Percentiles rank a stretch among this genome's conserved stretches.
Evolutionary conservation across 179 eudicot genomes (phyloP).

Genomic region (Drosera spatulata): DNA sequence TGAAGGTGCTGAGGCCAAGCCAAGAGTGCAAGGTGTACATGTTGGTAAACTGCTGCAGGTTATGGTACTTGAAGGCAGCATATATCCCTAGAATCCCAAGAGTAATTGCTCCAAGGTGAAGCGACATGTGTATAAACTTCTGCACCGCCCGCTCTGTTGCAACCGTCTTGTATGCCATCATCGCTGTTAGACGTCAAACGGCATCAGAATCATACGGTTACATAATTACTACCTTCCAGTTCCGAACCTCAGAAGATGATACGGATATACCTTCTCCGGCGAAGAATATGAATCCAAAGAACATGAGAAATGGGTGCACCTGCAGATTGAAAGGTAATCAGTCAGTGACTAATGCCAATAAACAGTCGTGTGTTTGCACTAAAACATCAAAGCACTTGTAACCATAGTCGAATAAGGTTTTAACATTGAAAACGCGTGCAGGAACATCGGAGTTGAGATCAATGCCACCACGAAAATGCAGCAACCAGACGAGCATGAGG

Average conservation of each 20-base stretch:
- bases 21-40: constrained; percentile 34
- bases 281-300: constrained; percentile 37
- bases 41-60: constrained; percentile 9
- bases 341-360: too few relatives aligned
- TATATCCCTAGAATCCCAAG: constrained; percentile 29
- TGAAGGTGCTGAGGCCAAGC: constrained; percentile 34
- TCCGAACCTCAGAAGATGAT: too few relatives aligned
- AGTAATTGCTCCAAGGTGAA: constrained; percentile 20
- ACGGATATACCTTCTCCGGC: constrained; percentile 24
- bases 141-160: constrained; percentile 8
- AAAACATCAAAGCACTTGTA: not conserved
- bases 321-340: constrained; percentile 1
- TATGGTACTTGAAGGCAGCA: constrained; percentile 30
- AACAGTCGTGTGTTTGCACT: not conserved
- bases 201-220: too few relatives aligned
- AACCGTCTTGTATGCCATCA: constrained; percentile 33
- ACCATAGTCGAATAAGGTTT: too few relatives aligned
- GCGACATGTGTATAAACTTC: constrained; percentile 19
- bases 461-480: constrained; percentile 24
- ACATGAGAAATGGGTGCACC: constrained; percentile 34
- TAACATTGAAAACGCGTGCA: constrained; percentile 18
- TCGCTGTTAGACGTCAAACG: constrained; percentile 11
- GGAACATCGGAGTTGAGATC: constrained; percentile 21
- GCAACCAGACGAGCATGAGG: constrained; percentile 28
- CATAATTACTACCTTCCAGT: too few relatives aligned